phyloP scores from a whole-genome alignment of 768 basidiomycete species.

The Artomyces pyxidatus region DNA sequence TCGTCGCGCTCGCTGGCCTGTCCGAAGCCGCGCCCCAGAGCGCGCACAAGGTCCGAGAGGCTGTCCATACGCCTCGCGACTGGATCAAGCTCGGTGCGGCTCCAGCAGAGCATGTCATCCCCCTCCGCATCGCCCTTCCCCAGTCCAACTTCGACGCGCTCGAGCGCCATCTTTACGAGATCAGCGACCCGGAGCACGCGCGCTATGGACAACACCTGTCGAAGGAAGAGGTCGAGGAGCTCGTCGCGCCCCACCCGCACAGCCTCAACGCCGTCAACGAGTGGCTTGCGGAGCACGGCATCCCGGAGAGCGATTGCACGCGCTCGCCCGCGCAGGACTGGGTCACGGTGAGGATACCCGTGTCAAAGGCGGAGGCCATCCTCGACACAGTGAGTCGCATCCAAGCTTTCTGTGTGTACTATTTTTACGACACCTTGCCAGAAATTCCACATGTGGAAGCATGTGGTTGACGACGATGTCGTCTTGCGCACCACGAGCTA shows the following conservation, averaged over 20 bases:
- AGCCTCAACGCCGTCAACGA: constrained; percentile 40
- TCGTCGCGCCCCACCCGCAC: constrained; percentile 46
- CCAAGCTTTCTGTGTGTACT: neutral
- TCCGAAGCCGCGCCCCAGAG: neutral
- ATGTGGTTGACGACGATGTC: constrained; percentile 39
- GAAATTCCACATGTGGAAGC: constrained; percentile 52
- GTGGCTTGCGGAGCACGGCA: constrained; percentile 47
- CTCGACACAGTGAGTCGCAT: constrained; percentile 39
- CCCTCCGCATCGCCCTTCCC: constrained; percentile 33
- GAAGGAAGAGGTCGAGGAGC: constrained; percentile 48
- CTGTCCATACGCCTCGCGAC: constrained; percentile 34
- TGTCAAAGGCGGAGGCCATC: constrained; percentile 51
- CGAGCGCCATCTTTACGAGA: constrained; percentile 19
- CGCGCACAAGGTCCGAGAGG: constrained; percentile 36
- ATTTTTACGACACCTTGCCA: constrained; percentile 15
- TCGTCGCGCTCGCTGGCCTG: neutral
- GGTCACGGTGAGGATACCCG: constrained; percentile 45
- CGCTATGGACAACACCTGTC: constrained; percentile 32
- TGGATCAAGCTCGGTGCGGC: constrained; percentile 40
- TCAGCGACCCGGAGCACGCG: constrained; percentile 18
- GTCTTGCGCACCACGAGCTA: constrained; percentile 54
- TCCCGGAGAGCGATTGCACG: constrained; percentile 37
- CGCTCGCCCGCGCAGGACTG: constrained; percentile 57
- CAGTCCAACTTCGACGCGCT: constrained; percentile 18
- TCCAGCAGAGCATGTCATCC: constrained; percentile 36